Conservation (phyloP, 192 early-diverging fungal species). For the Rhizoclosmatium globosum region DNA sequence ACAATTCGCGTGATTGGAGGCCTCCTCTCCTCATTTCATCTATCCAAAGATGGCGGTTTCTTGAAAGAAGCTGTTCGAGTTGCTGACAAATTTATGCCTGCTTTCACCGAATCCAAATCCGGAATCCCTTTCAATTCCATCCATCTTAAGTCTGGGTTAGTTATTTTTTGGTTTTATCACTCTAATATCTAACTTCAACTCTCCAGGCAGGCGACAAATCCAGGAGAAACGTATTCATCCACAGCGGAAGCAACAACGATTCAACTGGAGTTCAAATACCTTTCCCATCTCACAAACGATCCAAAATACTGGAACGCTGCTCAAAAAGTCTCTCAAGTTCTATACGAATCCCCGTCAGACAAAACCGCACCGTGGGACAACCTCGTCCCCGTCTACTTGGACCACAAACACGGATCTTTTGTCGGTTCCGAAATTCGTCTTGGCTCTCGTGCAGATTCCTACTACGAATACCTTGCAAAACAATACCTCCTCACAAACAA, state of each 20-base stretch:
- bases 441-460: conserved; percentile 86
- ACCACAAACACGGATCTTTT: conserved; percentile 66
- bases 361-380: conserved; percentile 62
- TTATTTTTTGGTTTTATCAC: background rate
- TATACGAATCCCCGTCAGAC: conserved; percentile 50
- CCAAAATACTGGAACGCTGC: conserved; percentile 76
- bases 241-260: conserved; percentile 85
- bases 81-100: conserved; percentile 73
- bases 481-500: conserved; percentile 80
- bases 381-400: conserved; percentile 80
- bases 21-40: conserved; percentile 78
- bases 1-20: conserved; percentile 89
- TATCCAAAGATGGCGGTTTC: conserved; percentile 67
- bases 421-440: conserved; percentile 69
- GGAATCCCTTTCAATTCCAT: conserved; percentile 74
- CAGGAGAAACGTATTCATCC: conserved; percentile 19
- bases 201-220: background rate
- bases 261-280: conserved; percentile 88
- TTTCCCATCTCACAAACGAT: conserved; percentile 78
- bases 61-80: conserved; percentile 78
- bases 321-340: conserved; percentile 66
- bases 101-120: conserved; percentile 66
- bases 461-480: conserved; percentile 95
- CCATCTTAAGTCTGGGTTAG: conserved; percentile 52
- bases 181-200: background rate